Evolutionary conservation across 805 yeast genomes (phyloP).

Genomic region (Dipodascopsis uninucleata): DNA sequence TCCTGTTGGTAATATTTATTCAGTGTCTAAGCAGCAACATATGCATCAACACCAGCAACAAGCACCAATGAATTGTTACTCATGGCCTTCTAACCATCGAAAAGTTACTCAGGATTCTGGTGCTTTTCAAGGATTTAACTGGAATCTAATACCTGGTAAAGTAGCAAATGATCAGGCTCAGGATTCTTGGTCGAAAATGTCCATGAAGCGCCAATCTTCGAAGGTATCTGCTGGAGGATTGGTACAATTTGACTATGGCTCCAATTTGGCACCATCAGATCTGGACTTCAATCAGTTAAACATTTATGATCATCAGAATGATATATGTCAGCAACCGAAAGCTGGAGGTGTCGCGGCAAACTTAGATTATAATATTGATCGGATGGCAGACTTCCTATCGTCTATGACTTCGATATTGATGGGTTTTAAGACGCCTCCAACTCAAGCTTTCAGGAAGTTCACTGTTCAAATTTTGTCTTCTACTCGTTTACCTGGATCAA

Average conservation of each 20-base stretch:
- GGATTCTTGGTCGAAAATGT: too few relatives aligned
- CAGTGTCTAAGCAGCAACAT: slow-evolving; percentile 2
- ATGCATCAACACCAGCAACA: slow-evolving; percentile 1
- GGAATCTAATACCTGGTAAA: too few relatives aligned
- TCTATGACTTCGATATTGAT: slow-evolving; percentile 62
- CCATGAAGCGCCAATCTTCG: too few relatives aligned
- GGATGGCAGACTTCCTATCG: slow-evolving; percentile 76
- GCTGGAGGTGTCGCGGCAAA: slow-evolving; percentile 74
- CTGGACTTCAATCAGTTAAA: neutral
- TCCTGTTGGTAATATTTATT: slow-evolving; percentile 3
- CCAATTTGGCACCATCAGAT: slow-evolving; percentile 3
- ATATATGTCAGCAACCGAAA: slow-evolving; percentile 2
- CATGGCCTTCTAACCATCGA: too few relatives aligned
- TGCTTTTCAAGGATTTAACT: too few relatives aligned
- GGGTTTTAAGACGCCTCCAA: slow-evolving; percentile 38
- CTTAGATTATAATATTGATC: slow-evolving; percentile 71
- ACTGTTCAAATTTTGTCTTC: slow-evolving; percentile 71
- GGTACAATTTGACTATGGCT: too few relatives aligned
- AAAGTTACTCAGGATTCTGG: too few relatives aligned
- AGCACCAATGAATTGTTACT: too few relatives aligned
- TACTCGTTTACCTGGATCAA: slow-evolving; percentile 80
- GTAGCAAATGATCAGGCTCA: too few relatives aligned
- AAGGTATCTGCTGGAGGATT: too few relatives aligned
- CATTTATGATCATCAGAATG: neutral
- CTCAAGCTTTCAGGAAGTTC: slow-evolving; percentile 53